Evolutionary conservation across 164 flowering plant genomes (phyloP).

Genomic region (Annona cherimola): DNA sequence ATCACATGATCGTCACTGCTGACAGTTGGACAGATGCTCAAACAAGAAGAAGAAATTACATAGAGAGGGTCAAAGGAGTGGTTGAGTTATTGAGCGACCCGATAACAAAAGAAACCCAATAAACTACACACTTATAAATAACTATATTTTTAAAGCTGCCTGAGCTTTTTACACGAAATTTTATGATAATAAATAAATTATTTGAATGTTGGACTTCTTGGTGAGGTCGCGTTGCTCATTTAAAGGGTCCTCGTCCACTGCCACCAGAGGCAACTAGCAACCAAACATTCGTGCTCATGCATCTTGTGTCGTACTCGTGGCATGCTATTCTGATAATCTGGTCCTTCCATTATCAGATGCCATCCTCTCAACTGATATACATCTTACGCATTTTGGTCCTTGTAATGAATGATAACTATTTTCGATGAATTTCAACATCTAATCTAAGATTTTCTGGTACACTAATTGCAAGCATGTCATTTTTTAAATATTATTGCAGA

Average conservation of each 20-base stretch:
- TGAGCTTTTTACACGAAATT: constrained; percentile 1
- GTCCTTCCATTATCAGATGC: not conserved
- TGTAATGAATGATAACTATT: too few relatives aligned
- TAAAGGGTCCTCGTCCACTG: not conserved
- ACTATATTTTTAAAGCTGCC: not conserved
- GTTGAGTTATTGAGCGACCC: constrained; percentile 56
- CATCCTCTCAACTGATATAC: not conserved
- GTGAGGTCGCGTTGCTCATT: not conserved
- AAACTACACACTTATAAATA: constrained; percentile 17
- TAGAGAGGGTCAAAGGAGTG: constrained; percentile 50
- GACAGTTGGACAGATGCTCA: not conserved
- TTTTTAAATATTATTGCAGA: too few relatives aligned
- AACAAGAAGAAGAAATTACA: constrained; percentile 6
- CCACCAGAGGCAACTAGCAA: not conserved
- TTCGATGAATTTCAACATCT: not conserved
- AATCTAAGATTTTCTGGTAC: not conserved
- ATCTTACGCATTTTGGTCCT: not conserved
- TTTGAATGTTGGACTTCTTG: not conserved
- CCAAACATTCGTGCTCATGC: not conserved
- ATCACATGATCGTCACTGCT: not conserved
- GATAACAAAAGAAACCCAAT: constrained; percentile 13
- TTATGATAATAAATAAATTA: not conserved
- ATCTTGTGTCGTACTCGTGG: not conserved
- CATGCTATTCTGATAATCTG: not conserved
- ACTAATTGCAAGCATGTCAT: not conserved